phyloP scores from a whole-genome alignment of 2,329 filamentous ascomycete species.

The Neonectria magnoliae region DNA sequence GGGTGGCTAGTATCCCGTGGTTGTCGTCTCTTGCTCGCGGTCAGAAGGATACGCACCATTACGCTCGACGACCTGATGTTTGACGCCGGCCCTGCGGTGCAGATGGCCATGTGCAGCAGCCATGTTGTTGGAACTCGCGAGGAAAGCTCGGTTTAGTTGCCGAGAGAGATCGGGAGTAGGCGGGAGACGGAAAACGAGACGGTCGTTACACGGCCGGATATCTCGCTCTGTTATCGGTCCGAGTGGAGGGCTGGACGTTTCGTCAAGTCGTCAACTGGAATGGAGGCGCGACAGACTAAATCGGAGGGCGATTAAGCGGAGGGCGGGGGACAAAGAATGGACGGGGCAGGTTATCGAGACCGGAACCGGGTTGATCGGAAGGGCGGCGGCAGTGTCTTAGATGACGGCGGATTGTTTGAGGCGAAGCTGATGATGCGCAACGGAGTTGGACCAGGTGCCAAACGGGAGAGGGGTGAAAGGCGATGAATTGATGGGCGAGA shows the following conservation, averaged over 20 bases:
- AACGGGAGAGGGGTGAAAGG: conserved; percentile 17
- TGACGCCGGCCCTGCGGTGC: conserved; percentile 40
- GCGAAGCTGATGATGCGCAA: conserved; percentile 22
- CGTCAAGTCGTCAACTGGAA: conserved; percentile 42
- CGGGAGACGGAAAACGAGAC: neutral
- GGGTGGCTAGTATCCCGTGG: conserved; percentile 19
- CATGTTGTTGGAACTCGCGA: conserved; percentile 40
- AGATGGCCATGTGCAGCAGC: conserved; percentile 42
- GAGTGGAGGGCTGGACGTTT: conserved; percentile 33
- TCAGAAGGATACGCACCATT: conserved; percentile 9
- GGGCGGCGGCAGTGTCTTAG: conserved; percentile 41
- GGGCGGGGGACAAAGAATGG: conserved; percentile 42
- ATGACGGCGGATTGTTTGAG: conserved; percentile 24
- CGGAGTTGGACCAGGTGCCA: conserved; percentile 43
- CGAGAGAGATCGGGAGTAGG: neutral
- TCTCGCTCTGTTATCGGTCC: conserved; percentile 26
- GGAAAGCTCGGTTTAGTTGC: neutral
- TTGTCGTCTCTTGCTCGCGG: neutral
- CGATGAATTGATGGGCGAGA: neutral
- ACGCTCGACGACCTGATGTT: conserved; percentile 43
- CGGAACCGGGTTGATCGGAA: conserved; percentile 32
- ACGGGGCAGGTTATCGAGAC: conserved; percentile 35
- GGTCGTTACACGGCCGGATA: conserved; percentile 18
- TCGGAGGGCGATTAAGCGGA: conserved; percentile 27
- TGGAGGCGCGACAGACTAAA: conserved; percentile 21